Base-by-base conservation (phyloP, 2,329 filamentous ascomycete species). In the Bipolaris gigantea region DNA sequence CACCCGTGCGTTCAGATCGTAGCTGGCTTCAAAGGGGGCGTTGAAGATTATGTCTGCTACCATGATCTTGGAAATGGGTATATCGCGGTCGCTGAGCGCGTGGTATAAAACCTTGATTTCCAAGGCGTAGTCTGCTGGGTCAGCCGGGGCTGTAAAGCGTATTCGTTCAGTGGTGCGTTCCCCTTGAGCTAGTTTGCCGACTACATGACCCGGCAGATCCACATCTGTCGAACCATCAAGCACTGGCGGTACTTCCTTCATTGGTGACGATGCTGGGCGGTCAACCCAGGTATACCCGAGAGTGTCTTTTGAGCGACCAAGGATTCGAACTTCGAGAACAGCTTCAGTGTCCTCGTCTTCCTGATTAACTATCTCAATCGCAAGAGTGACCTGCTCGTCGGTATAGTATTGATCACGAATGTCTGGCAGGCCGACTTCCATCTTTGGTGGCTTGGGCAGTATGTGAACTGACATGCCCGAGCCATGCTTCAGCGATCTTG, bases 1-100 rank as follows among this genome's bases (percentile, higher is more conserved):
- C 3, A 96, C 79, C 9, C 89, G 84, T 10, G 94, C 92, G 11
- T 87, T 81, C 57, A 97, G 85, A 58, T 95, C 90, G 72, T 96
- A 97, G 66, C 89, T 94, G 15, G 92, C 90, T 75, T 96, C 92
- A 65, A 99, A 97, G 0, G 93, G 91, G 45, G 86, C 87, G 49
- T 90, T 85, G 50, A 97, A 83, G 34, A 85, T 83, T 5, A 97
- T 73, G 48, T 88, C 86, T 35, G 89, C 81, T 1, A 85, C 81
- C 19, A 88, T 76, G 2, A 83, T 84, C 73, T 95, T 93, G 34
- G 87, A 85, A 35, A 97, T 88, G 1, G 88, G 87, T 1, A 92
- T 96, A 46, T 89, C 88, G 0, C 86, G 79, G 69, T 97, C 92
- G 5, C 89, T 89, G 2, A 86, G 79, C 1, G 97, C 80, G 65